These are phyloP conservation scores for Puccinia sorghi DNA, from an alignment of 1,284 basidiomycete genomes.

Conservation along the genomic window DNA sequence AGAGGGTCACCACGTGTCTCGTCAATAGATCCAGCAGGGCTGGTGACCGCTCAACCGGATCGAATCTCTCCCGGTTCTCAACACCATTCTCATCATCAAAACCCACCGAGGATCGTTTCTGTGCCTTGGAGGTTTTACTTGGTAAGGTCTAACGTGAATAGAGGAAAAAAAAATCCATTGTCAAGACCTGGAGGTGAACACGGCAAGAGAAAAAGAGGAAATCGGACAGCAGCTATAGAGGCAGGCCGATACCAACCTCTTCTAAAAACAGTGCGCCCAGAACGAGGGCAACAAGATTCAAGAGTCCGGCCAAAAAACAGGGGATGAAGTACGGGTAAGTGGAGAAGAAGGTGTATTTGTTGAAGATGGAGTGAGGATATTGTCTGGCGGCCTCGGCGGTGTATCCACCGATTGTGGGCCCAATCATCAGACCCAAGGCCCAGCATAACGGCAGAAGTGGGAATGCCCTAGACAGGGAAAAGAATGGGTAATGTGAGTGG, in stretches of 20 bases:
- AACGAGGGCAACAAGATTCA: constrained; percentile 34
- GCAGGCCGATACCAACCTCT: constrained; percentile 12
- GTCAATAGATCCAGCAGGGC: constrained; percentile 9
- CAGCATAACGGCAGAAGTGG: constrained; percentile 35
- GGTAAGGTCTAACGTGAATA: constrained; percentile 2
- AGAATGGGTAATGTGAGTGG: not conserved
- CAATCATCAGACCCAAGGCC: constrained; percentile 34
- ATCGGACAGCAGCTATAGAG: not conserved
- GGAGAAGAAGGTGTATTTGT: constrained; percentile 22
- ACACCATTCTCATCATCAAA: not conserved
- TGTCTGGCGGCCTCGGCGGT: constrained; percentile 33
- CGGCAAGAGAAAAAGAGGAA: not conserved
- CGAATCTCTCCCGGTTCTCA: not conserved
- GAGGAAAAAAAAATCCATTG: not conserved
- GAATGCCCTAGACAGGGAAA: constrained; percentile 2
- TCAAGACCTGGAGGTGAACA: not conserved
- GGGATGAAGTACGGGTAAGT: constrained; percentile 48
- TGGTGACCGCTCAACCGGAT: not conserved
- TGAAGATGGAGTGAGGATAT: constrained; percentile 30
- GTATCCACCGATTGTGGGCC: constrained; percentile 33
- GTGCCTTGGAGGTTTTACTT: not conserved
- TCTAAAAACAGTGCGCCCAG: constrained; percentile 38
- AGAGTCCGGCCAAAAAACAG: constrained; percentile 30
- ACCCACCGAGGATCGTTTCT: not conserved
- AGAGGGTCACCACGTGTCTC: constrained; percentile 12